Percentiles rank a stretch among this genome's conserved stretches.
Conservation (phyloP, 1,284 basidiomycete genomes). For the Melampsora occidentalis region DNA sequence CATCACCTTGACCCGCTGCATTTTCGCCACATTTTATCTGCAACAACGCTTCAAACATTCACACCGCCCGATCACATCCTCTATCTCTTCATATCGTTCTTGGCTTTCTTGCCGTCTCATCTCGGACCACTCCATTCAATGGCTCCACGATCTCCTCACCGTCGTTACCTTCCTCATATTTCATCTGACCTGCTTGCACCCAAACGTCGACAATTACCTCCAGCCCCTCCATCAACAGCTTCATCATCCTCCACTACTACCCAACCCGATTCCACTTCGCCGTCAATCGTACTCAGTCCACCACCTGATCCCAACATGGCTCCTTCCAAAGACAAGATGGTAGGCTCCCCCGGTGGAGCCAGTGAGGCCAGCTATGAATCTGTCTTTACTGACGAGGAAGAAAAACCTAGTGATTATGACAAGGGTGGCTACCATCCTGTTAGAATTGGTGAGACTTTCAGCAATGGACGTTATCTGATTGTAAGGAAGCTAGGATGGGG, state of each 20-base stretch:
- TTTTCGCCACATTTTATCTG: too few species aligned
- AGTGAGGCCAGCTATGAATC: conserved; percentile 40
- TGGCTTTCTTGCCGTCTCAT: neutral
- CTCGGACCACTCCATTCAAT: neutral
- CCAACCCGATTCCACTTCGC: conserved; percentile 12
- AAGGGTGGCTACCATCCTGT: conserved; percentile 82
- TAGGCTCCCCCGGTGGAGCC: neutral
- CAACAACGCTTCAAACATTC: too few species aligned
- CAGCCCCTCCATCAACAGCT: conserved; percentile 1
- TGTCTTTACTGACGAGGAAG: conserved; percentile 56
- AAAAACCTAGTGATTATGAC: conserved; percentile 55
- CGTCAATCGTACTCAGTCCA: neutral
- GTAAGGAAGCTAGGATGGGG: conserved; percentile 98
- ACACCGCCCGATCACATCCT: too few species aligned
- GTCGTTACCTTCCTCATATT: conserved; percentile 17
- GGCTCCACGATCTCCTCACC: conserved; percentile 34
- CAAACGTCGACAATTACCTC: neutral
- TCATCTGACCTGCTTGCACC: conserved; percentile 1
- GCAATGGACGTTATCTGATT: conserved; percentile 80
- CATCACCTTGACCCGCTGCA: too few species aligned
- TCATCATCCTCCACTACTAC: conserved; percentile 14
- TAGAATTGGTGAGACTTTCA: conserved; percentile 88
- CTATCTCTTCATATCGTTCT: too few species aligned
- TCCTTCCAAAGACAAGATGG: conserved; percentile 7
- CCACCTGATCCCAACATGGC: neutral